Base-by-base conservation (phyloP, 1,284 basidiomycete species). In the Trametes hirsuta region DNA sequence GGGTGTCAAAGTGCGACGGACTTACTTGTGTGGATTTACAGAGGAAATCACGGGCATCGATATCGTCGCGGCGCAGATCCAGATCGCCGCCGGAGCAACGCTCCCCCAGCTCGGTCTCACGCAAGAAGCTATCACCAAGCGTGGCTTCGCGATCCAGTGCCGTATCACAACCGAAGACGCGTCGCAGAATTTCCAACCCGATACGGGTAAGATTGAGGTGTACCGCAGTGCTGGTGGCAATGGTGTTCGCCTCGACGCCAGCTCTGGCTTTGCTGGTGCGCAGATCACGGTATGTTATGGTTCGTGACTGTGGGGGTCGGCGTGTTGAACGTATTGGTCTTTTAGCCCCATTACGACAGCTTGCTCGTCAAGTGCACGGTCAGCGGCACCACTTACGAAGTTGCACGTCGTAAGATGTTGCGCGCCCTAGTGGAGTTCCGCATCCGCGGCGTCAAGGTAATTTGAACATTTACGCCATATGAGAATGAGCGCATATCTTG, bases 151-250 rank as follows among this genome's bases (percentile, higher is more conserved):
- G 11, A 99, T 99, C 67, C 97, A 99, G 75, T 98, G 95, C 76
- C 95, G 97, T 81, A 87, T 99, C 76, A 99, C 97, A 45, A 99
- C 97, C n/a, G 97, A 99, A 78, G 97, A 99, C 76, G 87, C 97
- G 9, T 86, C 92, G 24, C 75, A 85, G 56, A 84, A 82, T 73
- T 99, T 99, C 92, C 95, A 98, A 77, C 97, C 97, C 37, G 97
- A 99, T 76, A 98, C 95, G 2, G 97, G 97, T 66, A 98, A 98
- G 78, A 99, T 99, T 69, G 97, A 99, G 73, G 97, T 99, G 37
- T 99, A 99, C 80, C 91, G 97, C 65, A 96, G 94, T 70, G 97
- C 97, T 45, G 97, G 97, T 77, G 97, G 97, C 65, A 99, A 98
- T 75, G 97, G 97, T 76, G 95, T 99, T 53, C 93, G 97, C 76